Evolutionary conservation across 2,329 filamentous ascomycete species (phyloP), one percentile per base, ranked within the genome.

Genomic region (Alternaria gansuensis): DNA sequence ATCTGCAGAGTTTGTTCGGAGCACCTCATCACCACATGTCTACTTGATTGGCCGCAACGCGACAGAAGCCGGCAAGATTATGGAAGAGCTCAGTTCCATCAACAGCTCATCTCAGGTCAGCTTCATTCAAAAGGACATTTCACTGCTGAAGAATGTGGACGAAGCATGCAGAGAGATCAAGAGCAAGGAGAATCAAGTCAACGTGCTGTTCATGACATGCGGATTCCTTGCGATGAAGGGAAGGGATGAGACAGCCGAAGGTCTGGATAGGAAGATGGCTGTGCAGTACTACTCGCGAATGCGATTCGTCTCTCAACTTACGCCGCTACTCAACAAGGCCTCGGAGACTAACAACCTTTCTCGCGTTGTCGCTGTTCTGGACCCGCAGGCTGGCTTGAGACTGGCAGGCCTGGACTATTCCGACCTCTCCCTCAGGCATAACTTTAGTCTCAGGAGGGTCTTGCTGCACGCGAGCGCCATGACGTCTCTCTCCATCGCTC

Each of bases 181-280:
- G 58, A 67, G 72, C 29, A 82, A 81, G 59, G 85, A 87, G 67
- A 72, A 75, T 36, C 78, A 78, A 26, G 79, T 88, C 55, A 86
- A 88, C 67, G 69, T 87, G 3, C 71, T 88, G 0, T 84, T 87
- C 65, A 78, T 86, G 52, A 84, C 79, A 1, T 80, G 80, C 2
- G 85, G 84, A 3, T 81, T 80, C 66, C 74, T 83, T 62, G 78
- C 79, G 3, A 54, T 80, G 6, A 70, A 70, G 41, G 79, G 79
- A n/a, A 68, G 79, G 5, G 66, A 70, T 10, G 74, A 75, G 43
- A 79, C 76, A 2, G 26, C 43, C 6, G 78, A 80, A 65, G 75
- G 75, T 9, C 63, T 80, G 9, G 73, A 78, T 43, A 63, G 66
- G 28, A 75, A 75, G 51, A 64, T 72, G 60, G 60, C 63, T 5